A percentile compares a stretch with the other conserved stretches of the same genome.
These are phyloP conservation scores for Phytopythium chamaehyphon DNA, from an alignment of 352 stramenopile species.

Conservation along the genomic window DNA sequence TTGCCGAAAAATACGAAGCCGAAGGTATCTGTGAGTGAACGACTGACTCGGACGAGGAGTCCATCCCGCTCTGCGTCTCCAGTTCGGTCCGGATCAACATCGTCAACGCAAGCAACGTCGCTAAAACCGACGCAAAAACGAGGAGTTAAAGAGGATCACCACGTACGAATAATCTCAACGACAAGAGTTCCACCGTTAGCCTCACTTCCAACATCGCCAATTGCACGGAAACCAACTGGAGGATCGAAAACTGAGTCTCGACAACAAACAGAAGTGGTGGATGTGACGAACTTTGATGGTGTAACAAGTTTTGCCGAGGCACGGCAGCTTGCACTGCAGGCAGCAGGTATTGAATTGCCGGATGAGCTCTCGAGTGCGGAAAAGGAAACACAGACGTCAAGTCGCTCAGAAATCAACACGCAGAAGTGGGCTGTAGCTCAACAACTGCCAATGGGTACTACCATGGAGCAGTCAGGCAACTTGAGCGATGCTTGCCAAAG, in stretches of 20 bases:
- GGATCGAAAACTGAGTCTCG: background rate
- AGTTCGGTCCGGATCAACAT: background rate
- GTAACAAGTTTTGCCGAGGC: constrained; percentile 39
- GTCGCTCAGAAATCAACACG: constrained; percentile 11
- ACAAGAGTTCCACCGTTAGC: constrained; percentile 12
- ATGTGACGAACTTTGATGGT: constrained; percentile 25
- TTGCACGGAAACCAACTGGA: background rate
- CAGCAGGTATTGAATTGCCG: background rate
- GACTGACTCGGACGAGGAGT: constrained; percentile 6
- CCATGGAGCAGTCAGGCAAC: background rate
- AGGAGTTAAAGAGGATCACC: background rate
- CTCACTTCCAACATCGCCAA: constrained; percentile 6
- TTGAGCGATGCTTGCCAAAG: background rate
- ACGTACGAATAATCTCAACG: constrained; percentile 1
- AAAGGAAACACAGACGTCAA: constrained; percentile 11
- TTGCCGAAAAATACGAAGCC: too few species aligned
- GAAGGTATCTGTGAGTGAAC: too few species aligned
- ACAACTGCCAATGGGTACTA: too few species aligned
- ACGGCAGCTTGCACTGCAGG: constrained; percentile 19
- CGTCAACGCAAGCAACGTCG: background rate
- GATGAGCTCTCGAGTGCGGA: background rate
- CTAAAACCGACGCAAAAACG: background rate
- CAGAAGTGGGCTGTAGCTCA: constrained; percentile 9
- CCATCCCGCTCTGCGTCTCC: constrained; percentile 12
- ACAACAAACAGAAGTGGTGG: background rate